Base-by-base conservation (phyloP, 75 land plant genomes). In the Gnetum montanum region DNA sequence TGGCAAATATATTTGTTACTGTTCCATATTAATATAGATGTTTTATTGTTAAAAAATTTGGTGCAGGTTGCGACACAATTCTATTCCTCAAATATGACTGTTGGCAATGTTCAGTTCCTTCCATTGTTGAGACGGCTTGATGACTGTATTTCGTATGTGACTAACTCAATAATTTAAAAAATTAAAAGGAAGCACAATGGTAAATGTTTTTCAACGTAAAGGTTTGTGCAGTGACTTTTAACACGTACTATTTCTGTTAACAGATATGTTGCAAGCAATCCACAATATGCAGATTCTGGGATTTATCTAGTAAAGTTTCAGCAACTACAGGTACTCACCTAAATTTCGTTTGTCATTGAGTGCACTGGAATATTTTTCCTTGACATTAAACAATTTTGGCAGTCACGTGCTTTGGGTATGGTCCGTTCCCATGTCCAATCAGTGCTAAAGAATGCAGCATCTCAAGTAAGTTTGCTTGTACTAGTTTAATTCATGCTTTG, bases 401-500 rank as follows among this genome's bases (percentile, higher is more conserved):
- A 95, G 97, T 83, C 92, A 54, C 80, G 99, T 29, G 99, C 99
- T 10, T 44, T 95, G 59, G 82, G 81, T 15, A 95, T 95, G 88
- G 89, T 95, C 22, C 73, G 99, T 25, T 72, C 86, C 20, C 89
- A 95, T 74, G 89, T 95, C 31, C 84, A 77, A 29, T 71, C 83
- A 31, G 93, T 95, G 23, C 74, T 95, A 25, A 95, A 79, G 70
- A 67, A 56, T 67, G 84, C 89, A 41, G 73, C 93, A 48, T 71
- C 88, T 29, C 99, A 95, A 88, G 96, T 90, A 68, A 33, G 35
- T 49, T 27, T 24, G 13, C 8, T 58, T 25, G 19, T 45, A 7
- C 49, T 58, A 16, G 0, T 8, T 5, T 51, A 58, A 50, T 53
- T 53, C 6, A 33, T 33, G 19, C 55, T 1, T 22, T n/a, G n/a